Base-by-base conservation (phyloP, 228 moss, liverwort and hornwort species). In the Sphagnum magellanicum region DNA sequence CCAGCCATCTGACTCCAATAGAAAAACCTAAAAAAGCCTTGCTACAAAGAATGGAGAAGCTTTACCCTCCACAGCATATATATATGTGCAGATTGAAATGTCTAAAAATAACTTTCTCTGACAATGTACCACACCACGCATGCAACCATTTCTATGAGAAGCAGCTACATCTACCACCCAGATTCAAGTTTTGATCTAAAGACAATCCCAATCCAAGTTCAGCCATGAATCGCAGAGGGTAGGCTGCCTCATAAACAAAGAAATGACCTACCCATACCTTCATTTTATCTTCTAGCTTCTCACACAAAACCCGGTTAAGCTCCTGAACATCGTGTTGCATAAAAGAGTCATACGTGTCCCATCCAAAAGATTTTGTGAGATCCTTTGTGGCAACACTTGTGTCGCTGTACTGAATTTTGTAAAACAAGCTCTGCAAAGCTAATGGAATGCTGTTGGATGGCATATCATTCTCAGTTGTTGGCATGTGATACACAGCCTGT, bases 301-400 rank as follows among this genome's bases (percentile, higher is more conserved):
- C 87, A 55, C 87, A 87, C 0, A 87, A 81, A 57, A 87, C 87
- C 53, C 87, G 69, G 63, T 87, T 87, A 60, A 87, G 87, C 81
- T 87, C 87, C 72, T 87, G 87, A 16, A 87, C 87, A 77, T 87
- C 87, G 65, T 87, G 87, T 81, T 87, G 87, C 87, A 87, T 83
- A 70, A 87, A 87, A 11, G 87, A 87, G 61, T 87, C 87, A 69
- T 83, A 83, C 10, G 87, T 83, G 68, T 87, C 87, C 87, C 87
- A 87, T 70, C 87, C 87, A 63, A 87, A 87, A 49, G 87, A 87
- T 74, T 87, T 87, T 46, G 87, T 87, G 5, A 87, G 80, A 63
- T 87, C 87, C 61, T 87, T 87, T 8, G 87, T 87, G 4, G 87
- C 87, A 65, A 87, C 87, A 75, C 87, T 87, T 8, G 83, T 87